A percentile compares a stretch with the other conserved stretches of the same genome.
Conservation (phyloP, 2,329 filamentous ascomycete genomes). For the Xylaria polymorpha region DNA sequence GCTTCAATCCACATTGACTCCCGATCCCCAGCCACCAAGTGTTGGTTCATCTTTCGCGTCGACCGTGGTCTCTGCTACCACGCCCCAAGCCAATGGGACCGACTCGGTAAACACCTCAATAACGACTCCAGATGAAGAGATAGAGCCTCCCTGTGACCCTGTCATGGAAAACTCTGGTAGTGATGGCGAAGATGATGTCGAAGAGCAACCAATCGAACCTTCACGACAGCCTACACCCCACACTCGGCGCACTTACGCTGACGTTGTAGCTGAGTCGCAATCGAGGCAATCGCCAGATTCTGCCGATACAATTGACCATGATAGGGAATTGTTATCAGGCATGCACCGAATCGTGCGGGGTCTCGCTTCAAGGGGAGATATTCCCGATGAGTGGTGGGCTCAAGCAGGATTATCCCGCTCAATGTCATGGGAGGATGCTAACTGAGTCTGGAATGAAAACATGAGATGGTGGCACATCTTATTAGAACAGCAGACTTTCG, state of each 20-base stretch:
- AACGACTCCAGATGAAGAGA: conserved; percentile 56
- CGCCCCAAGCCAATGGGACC: conserved; percentile 56
- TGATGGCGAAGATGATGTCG: conserved; percentile 61
- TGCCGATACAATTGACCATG: conserved; percentile 34
- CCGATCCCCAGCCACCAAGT: conserved; percentile 83
- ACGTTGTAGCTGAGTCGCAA: conserved; percentile 51
- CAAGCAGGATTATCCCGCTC: conserved; percentile 74
- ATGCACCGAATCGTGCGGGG: conserved; percentile 79
- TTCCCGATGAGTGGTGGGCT: conserved; percentile 86
- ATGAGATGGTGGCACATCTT: background rate
- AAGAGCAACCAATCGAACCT: conserved; percentile 22
- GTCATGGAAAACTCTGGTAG: conserved; percentile 67
- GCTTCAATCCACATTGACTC: conserved; percentile 81
- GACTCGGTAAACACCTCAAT: conserved; percentile 62
- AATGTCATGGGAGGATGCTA: conserved; percentile 56
- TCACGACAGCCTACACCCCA: conserved; percentile 31
- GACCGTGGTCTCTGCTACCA: conserved; percentile 60
- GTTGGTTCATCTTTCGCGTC: conserved; percentile 86
- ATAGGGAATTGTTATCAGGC: conserved; percentile 62
- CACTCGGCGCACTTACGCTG: conserved; percentile 52
- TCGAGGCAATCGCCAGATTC: conserved; percentile 31
- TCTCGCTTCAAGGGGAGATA: conserved; percentile 76
- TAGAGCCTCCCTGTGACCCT: conserved; percentile 62
- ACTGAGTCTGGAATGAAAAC: conserved; percentile 18
- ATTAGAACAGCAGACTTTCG: background rate